These are phyloP conservation scores for Chlorella sorokiniana DNA, from an alignment of 139 green algal species.

Conservation along the genomic window DNA sequence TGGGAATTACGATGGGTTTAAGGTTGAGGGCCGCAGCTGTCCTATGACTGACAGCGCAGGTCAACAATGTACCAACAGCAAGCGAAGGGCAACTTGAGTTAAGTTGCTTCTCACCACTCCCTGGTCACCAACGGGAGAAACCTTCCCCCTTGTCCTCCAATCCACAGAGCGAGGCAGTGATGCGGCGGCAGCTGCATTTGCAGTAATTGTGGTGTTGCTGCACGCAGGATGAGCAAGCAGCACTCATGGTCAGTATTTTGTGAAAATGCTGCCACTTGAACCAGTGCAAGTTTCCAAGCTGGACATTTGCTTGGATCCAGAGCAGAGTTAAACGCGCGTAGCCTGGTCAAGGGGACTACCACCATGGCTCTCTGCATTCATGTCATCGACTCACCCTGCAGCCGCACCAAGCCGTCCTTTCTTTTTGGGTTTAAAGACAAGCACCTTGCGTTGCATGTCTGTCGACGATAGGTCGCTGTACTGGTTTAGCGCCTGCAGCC, in stretches of 20 bases:
- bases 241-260: background rate
- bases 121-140: background rate
- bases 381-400: background rate
- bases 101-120: background rate
- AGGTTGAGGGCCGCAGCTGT: background rate
- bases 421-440: background rate
- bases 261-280: too few species aligned
- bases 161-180: background rate
- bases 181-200: background rate
- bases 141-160: background rate
- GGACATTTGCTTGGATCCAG: too few species aligned
- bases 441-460: background rate
- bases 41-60: too few species aligned
- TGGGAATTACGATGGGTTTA: background rate
- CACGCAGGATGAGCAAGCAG: background rate
- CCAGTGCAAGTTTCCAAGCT: too few species aligned
- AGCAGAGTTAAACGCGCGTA: too few species aligned
- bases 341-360: too few species aligned
- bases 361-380: too few species aligned
- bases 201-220: background rate
- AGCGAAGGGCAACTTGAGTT: too few species aligned
- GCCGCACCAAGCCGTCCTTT: background rate
- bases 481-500: background rate
- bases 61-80: too few species aligned
- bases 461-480: background rate